Conservation (phyloP, 2,329 filamentous ascomycete genomes). For the Sordariomycetes sp. region DNA sequence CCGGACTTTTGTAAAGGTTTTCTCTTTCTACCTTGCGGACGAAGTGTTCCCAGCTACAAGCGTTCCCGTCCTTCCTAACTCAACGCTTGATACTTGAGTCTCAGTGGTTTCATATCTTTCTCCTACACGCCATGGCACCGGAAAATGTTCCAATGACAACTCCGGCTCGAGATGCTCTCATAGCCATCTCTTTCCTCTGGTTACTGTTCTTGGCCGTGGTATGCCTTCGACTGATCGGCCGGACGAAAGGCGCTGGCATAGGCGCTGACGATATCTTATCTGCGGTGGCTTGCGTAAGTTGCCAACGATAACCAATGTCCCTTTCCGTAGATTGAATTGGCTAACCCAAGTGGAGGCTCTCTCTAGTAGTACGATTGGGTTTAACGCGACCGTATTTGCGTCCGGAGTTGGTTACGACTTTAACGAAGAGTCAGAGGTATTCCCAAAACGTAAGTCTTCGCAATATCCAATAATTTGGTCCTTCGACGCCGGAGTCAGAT, state of each 20-base stretch:
- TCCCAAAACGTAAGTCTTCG: constrained; percentile 6
- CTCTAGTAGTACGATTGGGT: constrained; percentile 7
- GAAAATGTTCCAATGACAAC: constrained; percentile 8
- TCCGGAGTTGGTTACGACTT: constrained; percentile 10
- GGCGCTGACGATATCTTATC: constrained; percentile 8
- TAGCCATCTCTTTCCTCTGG: constrained; percentile 7
- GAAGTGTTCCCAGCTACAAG: too few species aligned
- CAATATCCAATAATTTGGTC: too few species aligned
- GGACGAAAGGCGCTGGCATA: constrained; percentile 6
- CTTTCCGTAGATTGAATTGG: not conserved
- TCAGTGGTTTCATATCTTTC: too few species aligned
- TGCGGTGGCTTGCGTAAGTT: constrained; percentile 7
- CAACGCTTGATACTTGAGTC: too few species aligned
- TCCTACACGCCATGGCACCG: constrained; percentile 2
- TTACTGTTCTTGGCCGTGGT: constrained; percentile 4
- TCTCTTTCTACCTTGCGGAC: too few species aligned
- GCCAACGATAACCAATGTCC: not conserved
- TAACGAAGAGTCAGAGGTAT: constrained; percentile 6
- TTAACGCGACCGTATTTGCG: constrained; percentile 7
- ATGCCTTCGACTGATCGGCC: constrained; percentile 5
- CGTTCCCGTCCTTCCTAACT: too few species aligned
- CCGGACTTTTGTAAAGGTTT: too few species aligned
- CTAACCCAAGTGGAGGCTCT: too few species aligned
- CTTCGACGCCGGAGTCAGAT: too few species aligned
- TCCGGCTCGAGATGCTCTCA: constrained; percentile 6